Percentiles rank a stretch among this genome's conserved stretches.
Evolutionary conservation across 2,329 filamentous ascomycete genomes (phyloP).

Genomic region (Zalaria sp.): DNA sequence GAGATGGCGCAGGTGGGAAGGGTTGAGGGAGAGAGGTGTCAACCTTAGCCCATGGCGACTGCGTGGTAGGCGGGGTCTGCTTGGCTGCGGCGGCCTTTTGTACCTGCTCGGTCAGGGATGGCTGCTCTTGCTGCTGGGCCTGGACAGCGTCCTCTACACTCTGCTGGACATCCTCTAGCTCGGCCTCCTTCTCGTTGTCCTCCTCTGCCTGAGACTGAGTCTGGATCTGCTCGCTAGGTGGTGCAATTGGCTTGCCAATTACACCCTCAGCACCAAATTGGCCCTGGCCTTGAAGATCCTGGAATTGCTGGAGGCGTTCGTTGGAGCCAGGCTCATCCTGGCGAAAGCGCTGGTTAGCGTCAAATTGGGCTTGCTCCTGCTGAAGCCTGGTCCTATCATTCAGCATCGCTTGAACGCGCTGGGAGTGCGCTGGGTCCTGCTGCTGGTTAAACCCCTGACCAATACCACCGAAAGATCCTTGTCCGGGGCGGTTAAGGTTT

Average conservation of each 20-base stretch:
- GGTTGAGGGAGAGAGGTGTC: constrained; percentile 62
- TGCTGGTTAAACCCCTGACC: constrained; percentile 30
- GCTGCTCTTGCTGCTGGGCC: constrained; percentile 29
- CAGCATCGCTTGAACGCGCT: constrained; percentile 46
- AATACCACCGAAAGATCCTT: constrained; percentile 32
- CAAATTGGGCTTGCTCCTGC: constrained; percentile 46
- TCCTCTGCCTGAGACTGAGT: constrained; percentile 8
- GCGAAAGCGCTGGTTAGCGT: constrained; percentile 27
- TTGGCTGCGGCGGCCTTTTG: constrained; percentile 56
- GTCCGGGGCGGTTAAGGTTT: constrained; percentile 35
- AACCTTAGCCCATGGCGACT: constrained; percentile 45
- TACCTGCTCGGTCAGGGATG: constrained; percentile 72
- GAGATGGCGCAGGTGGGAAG: constrained; percentile 58
- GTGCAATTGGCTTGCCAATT: constrained; percentile 17
- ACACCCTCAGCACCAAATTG: constrained; percentile 17
- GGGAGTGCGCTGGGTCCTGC: constrained; percentile 30
- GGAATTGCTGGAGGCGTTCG: constrained; percentile 71
- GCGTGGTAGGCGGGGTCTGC: constrained; percentile 33
- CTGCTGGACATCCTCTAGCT: constrained; percentile 13
- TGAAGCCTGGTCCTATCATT: constrained; percentile 46
- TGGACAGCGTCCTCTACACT: constrained; percentile 9
- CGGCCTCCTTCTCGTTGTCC: constrained; percentile 4
- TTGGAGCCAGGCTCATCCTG: constrained; percentile 31
- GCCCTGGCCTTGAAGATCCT: constrained; percentile 48
- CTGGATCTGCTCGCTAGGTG: constrained; percentile 5